Base-by-base conservation (phyloP, 257 asterid species). In the Haberlea rhodopensis region DNA sequence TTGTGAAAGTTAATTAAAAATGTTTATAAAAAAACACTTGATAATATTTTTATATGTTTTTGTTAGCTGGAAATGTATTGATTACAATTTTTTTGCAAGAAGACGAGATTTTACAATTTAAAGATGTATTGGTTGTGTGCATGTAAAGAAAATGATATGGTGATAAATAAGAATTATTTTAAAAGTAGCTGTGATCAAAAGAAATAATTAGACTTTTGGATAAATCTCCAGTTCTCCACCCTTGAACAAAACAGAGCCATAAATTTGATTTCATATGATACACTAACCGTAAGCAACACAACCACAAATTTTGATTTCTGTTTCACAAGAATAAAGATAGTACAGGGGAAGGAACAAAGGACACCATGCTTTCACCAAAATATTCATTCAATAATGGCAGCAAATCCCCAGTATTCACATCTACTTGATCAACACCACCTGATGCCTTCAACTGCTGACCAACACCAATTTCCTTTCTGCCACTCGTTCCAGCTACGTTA, bases 331-430 rank as follows among this genome's bases (percentile, higher is more conserved):
- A 87, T 29, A 84, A 52, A 2, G 81, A 83, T 49, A 78, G 69
- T 34, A 79, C 90, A 4, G 95, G 89, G 2, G 84, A 71, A 60
- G 94, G 97, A 57, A 81, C 82, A 64, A 85, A 92, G 16, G 81
- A 67, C 23, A 87, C 34, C 86, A 89, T 83, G 79, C 90, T 84
- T 65, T 92, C 97, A 45, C 99, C 99, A 73, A 94, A 87, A 67
- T 76, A 68, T 10, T 90, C 91, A 21, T 59, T 77, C 62, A 85
- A 71, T 58, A 53, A 54, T n/a, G 89, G 94, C 69, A 87, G 64
- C 71, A 84, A 69, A 16, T 69, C 78, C 26, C 82, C 80, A 26
- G 80, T 77, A 69, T 80, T 85, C 4, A 29, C 66, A 53, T 77
- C 84, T 43, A 76, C 91, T 78, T 75, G 88, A 69, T 75, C 86